Evolutionary conservation across 768 basidiomycete genomes (phyloP).

Genomic region (Cyclocybe aegerita): DNA sequence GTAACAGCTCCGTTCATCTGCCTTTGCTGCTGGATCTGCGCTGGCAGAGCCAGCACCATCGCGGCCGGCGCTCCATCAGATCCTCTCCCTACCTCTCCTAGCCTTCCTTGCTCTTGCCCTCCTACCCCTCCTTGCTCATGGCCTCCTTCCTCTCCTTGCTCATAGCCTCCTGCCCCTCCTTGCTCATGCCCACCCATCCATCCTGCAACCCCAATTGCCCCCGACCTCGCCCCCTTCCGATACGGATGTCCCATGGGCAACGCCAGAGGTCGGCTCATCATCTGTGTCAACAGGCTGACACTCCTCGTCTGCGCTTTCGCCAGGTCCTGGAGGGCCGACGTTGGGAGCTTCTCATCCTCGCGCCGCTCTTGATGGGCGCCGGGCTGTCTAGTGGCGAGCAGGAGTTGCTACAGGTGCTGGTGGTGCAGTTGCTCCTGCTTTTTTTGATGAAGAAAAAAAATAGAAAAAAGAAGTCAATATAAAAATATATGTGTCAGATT

Average conservation of each 20-base stretch:
- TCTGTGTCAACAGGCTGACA: constrained; percentile 59
- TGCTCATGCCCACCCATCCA: no score
- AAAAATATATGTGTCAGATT: no score
- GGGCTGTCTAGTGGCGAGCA: no score
- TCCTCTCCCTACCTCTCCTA: constrained; percentile 8
- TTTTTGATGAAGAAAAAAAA: neutral
- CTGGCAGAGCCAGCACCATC: constrained; percentile 18
- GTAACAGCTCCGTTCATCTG: no score
- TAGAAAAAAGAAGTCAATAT: no score
- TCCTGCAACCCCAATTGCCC: constrained; percentile 34
- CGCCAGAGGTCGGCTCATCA: constrained; percentile 71
- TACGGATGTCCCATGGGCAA: constrained; percentile 59
- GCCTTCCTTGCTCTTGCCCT: constrained; percentile 15
- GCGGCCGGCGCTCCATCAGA: constrained; percentile 10
- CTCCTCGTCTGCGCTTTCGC: constrained; percentile 33
- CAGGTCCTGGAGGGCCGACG: constrained; percentile 61
- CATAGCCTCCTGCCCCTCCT: no score
- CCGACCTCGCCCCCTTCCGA: constrained; percentile 45
- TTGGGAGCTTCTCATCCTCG: constrained; percentile 75
- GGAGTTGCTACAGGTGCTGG: neutral
- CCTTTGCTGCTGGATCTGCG: constrained; percentile 6
- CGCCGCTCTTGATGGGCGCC: constrained; percentile 30
- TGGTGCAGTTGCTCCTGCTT: constrained; percentile 7
- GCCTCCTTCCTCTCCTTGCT: no score
- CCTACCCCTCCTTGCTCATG: no score